A percentile compares a stretch with the other conserved stretches of the same genome.
Evolutionary conservation across 345 rosid species (phyloP).

Genomic region (Psidium friedrichsthalianum): DNA sequence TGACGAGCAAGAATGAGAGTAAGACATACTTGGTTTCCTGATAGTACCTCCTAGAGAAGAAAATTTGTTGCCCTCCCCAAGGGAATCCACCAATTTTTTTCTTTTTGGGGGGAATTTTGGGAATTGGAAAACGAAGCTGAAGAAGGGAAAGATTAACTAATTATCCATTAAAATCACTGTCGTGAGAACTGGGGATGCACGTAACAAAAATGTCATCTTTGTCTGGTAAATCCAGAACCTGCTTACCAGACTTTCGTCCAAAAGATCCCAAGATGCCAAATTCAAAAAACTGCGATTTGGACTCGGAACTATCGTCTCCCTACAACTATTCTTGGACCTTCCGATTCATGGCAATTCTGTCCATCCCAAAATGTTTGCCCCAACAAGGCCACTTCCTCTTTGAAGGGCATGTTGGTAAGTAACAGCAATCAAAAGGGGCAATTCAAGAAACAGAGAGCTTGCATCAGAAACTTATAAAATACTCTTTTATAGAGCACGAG

Average conservation of each 20-base stretch:
- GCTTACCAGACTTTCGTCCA: neutral
- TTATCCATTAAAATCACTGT: neutral
- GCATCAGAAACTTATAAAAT: constrained; percentile 32
- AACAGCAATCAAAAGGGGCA: constrained; percentile 1
- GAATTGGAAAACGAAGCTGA: neutral
- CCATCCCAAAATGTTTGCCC: neutral
- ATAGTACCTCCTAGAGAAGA: neutral
- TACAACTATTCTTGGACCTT: neutral
- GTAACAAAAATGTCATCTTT: neutral
- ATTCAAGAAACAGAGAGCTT: neutral
- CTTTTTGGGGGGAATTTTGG: neutral
- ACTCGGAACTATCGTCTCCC: neutral
- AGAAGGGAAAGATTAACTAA: neutral
- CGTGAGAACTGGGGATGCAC: neutral
- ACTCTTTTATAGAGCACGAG: constrained; percentile 22
- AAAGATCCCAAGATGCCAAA: neutral
- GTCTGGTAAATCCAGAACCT: neutral
- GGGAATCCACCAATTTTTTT: neutral
- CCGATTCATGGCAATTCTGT: neutral
- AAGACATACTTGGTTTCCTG: neutral
- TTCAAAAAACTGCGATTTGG: neutral
- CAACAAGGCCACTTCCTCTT: neutral
- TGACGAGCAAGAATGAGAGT: neutral
- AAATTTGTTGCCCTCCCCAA: neutral
- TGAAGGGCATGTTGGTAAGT: neutral